These are phyloP conservation scores for Hanseniaspora taiwanica DNA, from an alignment of 805 yeast genomes.

Conservation along the genomic window DNA sequence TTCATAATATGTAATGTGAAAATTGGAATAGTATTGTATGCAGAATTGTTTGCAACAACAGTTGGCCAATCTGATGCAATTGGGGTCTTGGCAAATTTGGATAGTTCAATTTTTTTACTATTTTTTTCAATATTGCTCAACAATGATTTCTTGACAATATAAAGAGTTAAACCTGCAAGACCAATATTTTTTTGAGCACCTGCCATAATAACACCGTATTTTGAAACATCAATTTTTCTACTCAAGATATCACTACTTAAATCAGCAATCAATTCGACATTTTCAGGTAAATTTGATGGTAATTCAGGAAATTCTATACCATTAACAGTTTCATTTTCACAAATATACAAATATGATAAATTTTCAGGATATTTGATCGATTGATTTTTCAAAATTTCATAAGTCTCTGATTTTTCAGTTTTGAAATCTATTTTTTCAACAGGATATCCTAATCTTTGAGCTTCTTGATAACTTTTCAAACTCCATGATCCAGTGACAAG, in stretches of 20 bases:
- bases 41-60: constrained; percentile 77
- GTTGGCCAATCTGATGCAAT: constrained; percentile 81
- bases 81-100: constrained; percentile 69
- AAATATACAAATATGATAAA: constrained; percentile 74
- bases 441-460: constrained; percentile 66
- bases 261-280: constrained; percentile 79
- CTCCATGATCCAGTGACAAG: constrained; percentile 93
- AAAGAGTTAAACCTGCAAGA: constrained; percentile 86
- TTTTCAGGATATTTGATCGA: constrained; percentile 30
- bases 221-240: constrained; percentile 62
- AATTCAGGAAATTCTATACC: constrained; percentile 73
- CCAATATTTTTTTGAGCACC: constrained; percentile 99
- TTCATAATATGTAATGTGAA: constrained; percentile 80
- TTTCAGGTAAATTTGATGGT: constrained; percentile 29
- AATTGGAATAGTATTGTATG: constrained; percentile 92
- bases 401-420: constrained; percentile 35
- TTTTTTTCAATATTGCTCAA: constrained; percentile 31
- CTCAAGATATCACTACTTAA: constrained; percentile 89
- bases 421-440: constrained; percentile 58
- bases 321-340: constrained; percentile 95
- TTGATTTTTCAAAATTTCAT: constrained; percentile 37
- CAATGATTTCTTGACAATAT: constrained; percentile 73
- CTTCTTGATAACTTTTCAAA: constrained; percentile 76
- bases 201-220: constrained; percentile 84
- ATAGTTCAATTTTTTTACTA: constrained; percentile 25